Conservation (phyloP, 1,284 basidiomycete genomes). For the Cystobasidium pallidum region DNA sequence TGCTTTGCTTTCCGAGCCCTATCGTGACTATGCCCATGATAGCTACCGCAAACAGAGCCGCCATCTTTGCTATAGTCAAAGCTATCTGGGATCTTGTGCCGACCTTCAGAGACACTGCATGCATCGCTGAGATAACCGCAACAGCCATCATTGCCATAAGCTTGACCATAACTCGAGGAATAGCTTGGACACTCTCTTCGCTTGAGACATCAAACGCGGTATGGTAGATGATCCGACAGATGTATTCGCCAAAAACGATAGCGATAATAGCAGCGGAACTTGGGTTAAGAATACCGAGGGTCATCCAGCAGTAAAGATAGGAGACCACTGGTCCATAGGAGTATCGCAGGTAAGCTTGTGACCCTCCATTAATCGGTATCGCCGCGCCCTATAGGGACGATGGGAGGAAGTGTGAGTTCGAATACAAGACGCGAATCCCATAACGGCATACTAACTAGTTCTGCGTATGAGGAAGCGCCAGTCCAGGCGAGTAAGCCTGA, state of each 20-base stretch:
- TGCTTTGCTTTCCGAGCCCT: slow-evolving; percentile 55
- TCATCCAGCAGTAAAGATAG: slow-evolving; percentile 85
- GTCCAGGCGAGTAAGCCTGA: slow-evolving; percentile 83
- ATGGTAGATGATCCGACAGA: slow-evolving; percentile 65
- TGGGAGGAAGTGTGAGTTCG: slow-evolving; percentile 53
- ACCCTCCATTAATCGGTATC: slow-evolving; percentile 81
- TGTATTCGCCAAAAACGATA: slow-evolving; percentile 73
- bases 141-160: slow-evolving; percentile 77
- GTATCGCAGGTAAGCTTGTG: slow-evolving; percentile 88
- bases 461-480: slow-evolving; percentile 59
- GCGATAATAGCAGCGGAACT: slow-evolving; percentile 65
- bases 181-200: slow-evolving; percentile 58
- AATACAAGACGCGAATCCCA: background rate
- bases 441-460: slow-evolving; percentile 60
- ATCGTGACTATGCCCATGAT: slow-evolving; percentile 58
- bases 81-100: slow-evolving; percentile 82
- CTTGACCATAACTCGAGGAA: slow-evolving; percentile 78
- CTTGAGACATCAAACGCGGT: slow-evolving; percentile 47
- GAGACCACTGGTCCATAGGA: slow-evolving; percentile 83
- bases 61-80: slow-evolving; percentile 80
- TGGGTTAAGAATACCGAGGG: slow-evolving; percentile 76
- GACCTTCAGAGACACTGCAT: slow-evolving; percentile 74
- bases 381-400: slow-evolving; percentile 82
- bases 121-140: slow-evolving; percentile 71
- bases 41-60: slow-evolving; percentile 58